Base-by-base conservation (phyloP, 2,329 filamentous ascomycete genomes). In the Ilyonectria mors-panacis region DNA sequence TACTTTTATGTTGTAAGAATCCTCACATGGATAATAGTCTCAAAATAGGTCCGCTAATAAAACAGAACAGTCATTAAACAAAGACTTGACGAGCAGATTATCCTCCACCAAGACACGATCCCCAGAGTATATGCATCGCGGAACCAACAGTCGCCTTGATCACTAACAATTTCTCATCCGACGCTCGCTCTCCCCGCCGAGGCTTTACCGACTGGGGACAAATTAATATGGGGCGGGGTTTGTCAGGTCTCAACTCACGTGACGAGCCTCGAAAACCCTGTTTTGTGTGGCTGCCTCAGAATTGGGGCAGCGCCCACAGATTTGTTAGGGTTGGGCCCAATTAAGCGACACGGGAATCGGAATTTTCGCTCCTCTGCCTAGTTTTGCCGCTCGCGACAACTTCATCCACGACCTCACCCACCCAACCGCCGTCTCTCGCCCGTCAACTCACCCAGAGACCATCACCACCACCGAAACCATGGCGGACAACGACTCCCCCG, bases 401-500 rank as follows among this genome's bases (percentile, higher is more conserved):
- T 74, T 78, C 77, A 76, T 73, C 70, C 72, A 77, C 77, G 76
- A 76, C 71, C 69, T 71, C 72, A 72, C 71, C 72, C 71, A 73
- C 73, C 73, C 71, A 78, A 70, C 70, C 60, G 75, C 70, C 72
- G 71, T 75, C 75, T 76, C 74, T 76, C 72, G 70, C 69, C 73
- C 74, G 74, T 70, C 78, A 76, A 71, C 75, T 73, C 73, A 70
- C 75, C 75, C 73, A 75, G 73, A 78, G 74, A 79, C 77, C 78
- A 77, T 76, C 77, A 73, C 75, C 76, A 76, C 72, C 71, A 85
- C 81, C 86, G 87, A 87, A 88, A 97, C 86, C 85, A 97, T 98
- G 95, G 93, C 95, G 87, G 93, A 95, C 87, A 86, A 86, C 82
- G 92, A 94, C 84, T 85, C 86, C 80, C 87, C 92, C 83, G 92